A percentile compares a stretch with the other conserved stretches of the same genome.
These are phyloP conservation scores for Tirmania nivea DNA, from an alignment of 495 filamentous ascomycete species.

Conservation along the genomic window DNA sequence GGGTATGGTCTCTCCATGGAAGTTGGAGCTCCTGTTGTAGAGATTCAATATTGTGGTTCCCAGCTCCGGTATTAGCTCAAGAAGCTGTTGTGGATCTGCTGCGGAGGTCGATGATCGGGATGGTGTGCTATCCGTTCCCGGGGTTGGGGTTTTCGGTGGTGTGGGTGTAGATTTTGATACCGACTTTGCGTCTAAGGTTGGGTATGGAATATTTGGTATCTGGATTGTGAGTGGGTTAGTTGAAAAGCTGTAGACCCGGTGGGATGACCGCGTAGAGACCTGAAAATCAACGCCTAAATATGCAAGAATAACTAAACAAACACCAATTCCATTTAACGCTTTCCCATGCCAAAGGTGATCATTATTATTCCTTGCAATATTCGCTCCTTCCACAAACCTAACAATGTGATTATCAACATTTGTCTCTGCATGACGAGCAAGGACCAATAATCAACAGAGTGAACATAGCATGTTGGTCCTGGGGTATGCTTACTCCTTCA, in stretches of 20 bases:
- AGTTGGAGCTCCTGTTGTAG: constrained; percentile 51
- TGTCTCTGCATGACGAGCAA: constrained; percentile 5
- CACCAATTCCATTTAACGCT: constrained; percentile 64
- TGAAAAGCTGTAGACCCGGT: constrained; percentile 3
- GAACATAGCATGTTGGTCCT: neutral
- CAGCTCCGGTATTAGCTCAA: constrained; percentile 45
- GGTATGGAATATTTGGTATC: constrained; percentile 42
- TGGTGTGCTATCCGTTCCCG: constrained; percentile 7
- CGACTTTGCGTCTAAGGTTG: constrained; percentile 29
- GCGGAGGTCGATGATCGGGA: constrained; percentile 11
- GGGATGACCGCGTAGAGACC: constrained; percentile 23
- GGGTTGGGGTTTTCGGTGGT: constrained; percentile 21
- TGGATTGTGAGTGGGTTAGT: constrained; percentile 11
- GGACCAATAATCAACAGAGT: neutral
- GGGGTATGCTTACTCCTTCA: constrained; percentile 36
- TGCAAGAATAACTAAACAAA: constrained; percentile 62
- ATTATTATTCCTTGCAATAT: constrained; percentile 53
- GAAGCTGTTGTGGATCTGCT: constrained; percentile 37
- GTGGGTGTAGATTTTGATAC: constrained; percentile 19
- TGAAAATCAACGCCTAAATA: constrained; percentile 77
- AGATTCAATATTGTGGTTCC: constrained; percentile 63
- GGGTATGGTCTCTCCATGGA: constrained; percentile 62
- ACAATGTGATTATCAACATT: neutral
- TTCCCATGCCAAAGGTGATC: constrained; percentile 96
- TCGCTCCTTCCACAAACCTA: constrained; percentile 49